Evolutionary conservation across 306 rosid genomes (phyloP), one percentile per base, ranked within the genome.

Genomic region (Casuarina glauca): DNA sequence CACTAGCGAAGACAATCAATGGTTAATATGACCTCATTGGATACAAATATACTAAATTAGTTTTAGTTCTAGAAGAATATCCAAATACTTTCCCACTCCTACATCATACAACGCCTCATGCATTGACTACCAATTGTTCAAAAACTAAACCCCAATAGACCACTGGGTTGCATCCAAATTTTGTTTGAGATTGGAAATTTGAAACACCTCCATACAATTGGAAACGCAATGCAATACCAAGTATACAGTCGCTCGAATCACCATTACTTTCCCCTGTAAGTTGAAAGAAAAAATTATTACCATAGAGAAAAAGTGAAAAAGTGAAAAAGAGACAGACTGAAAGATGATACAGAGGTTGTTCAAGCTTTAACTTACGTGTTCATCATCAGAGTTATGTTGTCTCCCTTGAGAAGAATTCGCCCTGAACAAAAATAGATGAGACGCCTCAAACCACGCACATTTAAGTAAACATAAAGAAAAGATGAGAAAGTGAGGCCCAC

Each of bases 371-470:
- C 91, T 86, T 79, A 90, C 94, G 90, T 72, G 81, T 81, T 90
- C 92, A 88, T 88, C 94, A 90, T 90, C 80, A 90, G 79, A 79
- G 94, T 90, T 72, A 88, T 90, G 84, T 88, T 90, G 82, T 90
- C 94, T 45, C 94, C 94, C 80, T 90, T 90, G 1, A 90, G 88
- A 50, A 90, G 85, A 68, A 90, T 90, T 86, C 94, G 82, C 81
- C 94, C 94, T 90, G 89, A 74, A 77, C 26, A 48, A 26, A 26
- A 10, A 50, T 36, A 44, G 48, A 71, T 35, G 5, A 61, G 45
- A 79, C 49, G 68, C 48, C 39, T 84, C 44, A 81, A 35, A 68
- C n/a, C 8, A 66, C 17, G 70, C 49, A 66, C 49, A 66, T 63
- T 63, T 38, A 10, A 41, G 69, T 5, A 7, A 51, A 63, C 15